These are phyloP conservation scores for Pseudogymnoascus sp. DNA, from an alignment of 2,329 filamentous ascomycete species.

Conservation along the genomic window DNA sequence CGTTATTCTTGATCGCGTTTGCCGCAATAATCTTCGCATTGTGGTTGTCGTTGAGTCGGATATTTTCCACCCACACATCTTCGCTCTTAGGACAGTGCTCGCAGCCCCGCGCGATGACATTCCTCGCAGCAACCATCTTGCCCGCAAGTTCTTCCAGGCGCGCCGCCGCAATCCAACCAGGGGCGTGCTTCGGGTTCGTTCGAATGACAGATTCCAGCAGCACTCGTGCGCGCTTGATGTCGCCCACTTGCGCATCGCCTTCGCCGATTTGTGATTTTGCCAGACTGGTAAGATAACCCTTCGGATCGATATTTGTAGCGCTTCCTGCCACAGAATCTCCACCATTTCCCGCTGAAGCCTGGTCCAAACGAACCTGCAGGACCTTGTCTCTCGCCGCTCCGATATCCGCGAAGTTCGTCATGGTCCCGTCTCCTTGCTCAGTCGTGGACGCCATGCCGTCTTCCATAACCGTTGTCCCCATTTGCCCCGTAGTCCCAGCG, in stretches of 20 bases:
- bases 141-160: slow-evolving; percentile 88
- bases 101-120: slow-evolving; percentile 79
- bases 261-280: slow-evolving; percentile 73
- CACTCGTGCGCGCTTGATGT: slow-evolving; percentile 87
- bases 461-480: slow-evolving; percentile 81
- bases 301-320: slow-evolving; percentile 85
- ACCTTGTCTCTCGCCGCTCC: slow-evolving; percentile 95
- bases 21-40: slow-evolving; percentile 96
- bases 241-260: slow-evolving; percentile 76
- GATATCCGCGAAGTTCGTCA: slow-evolving; percentile 97
- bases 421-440: slow-evolving; percentile 65
- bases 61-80: slow-evolving; percentile 93
- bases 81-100: slow-evolving; percentile 88
- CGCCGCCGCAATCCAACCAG: slow-evolving; percentile 92
- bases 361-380: slow-evolving; percentile 84
- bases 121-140: slow-evolving; percentile 81
- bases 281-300: slow-evolving; percentile 89
- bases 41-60: slow-evolving; percentile 80
- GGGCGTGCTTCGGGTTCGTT: slow-evolving; percentile 89
- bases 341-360: slow-evolving; percentile 66
- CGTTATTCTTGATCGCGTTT: slow-evolving; percentile 85
- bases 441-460: slow-evolving; percentile 52
- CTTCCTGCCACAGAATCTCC: slow-evolving; percentile 66
- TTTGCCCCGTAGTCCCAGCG: slow-evolving; percentile 68
- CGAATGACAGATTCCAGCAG: slow-evolving; percentile 95